Percentiles rank a stretch among this genome's conserved stretches.
phyloP scores from a whole-genome alignment of 176 grass and related monocot genomes.

The Tillandsia leiboldiana region DNA sequence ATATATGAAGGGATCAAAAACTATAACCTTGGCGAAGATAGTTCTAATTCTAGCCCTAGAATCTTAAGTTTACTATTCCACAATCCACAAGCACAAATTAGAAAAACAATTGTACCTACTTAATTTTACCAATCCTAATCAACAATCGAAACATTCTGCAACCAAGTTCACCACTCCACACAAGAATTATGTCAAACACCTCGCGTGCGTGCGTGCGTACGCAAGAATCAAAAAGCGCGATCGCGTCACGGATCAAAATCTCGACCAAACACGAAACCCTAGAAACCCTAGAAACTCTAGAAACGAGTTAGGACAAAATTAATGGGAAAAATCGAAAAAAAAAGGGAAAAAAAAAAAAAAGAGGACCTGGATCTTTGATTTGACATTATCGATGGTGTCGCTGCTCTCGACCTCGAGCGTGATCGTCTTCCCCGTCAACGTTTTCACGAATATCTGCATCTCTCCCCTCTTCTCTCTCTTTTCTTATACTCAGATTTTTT shows the following conservation, averaged over 20 bases:
- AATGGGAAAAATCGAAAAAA: neutral
- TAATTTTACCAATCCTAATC: too few relatives aligned
- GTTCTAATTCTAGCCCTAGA: neutral
- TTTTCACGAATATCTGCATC: conserved; percentile 95
- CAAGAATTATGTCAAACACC: too few relatives aligned
- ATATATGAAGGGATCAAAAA: neutral
- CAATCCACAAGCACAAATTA: too few relatives aligned
- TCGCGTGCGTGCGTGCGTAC: too few relatives aligned
- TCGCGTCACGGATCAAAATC: too few relatives aligned
- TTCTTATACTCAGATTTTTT: neutral
- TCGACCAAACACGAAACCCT: neutral
- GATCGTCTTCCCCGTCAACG: conserved; percentile 82
- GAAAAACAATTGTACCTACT: too few relatives aligned
- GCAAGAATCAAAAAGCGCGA: too few relatives aligned
- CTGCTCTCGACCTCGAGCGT: conserved; percentile 96
- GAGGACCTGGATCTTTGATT: conserved; percentile 77
- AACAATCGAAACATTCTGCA: too few relatives aligned
- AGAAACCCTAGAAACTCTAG: neutral
- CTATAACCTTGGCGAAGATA: neutral
- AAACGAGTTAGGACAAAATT: neutral
- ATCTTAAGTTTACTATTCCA: too few relatives aligned
- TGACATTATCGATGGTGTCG: conserved; percentile 93
- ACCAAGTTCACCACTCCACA: too few relatives aligned
- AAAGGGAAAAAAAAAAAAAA: neutral
- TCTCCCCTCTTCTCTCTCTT: neutral